A percentile compares a stretch with the other conserved stretches of the same genome.
Evolutionary conservation across 78 protist genomes (phyloP).

Genomic region (Dictyostelium capitatum): DNA sequence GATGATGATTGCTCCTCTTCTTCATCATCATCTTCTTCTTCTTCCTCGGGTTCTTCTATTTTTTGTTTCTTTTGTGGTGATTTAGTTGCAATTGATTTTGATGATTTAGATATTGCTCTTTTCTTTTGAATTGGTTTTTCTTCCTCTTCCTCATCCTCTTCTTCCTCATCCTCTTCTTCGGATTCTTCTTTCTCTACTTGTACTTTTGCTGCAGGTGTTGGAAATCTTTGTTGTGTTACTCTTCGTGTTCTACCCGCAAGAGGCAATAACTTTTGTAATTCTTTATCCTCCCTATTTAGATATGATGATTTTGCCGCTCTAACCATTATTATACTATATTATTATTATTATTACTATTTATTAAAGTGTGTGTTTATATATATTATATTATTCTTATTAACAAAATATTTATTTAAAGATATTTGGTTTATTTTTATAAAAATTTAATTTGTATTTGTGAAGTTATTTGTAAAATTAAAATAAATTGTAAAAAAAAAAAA

Average conservation of each 20-base stretch:
- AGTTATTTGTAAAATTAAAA: too few relatives aligned
- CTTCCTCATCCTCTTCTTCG: neutral
- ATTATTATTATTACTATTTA: neutral
- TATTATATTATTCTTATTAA: too few relatives aligned
- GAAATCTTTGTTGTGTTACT: neutral
- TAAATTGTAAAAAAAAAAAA: too few relatives aligned
- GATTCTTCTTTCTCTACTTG: neutral
- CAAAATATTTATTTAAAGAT: too few relatives aligned
- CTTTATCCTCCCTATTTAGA: neutral
- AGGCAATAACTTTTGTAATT: slow-evolving; percentile 2
- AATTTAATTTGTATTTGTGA: too few relatives aligned
- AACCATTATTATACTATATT: neutral
- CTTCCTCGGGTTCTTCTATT: neutral
- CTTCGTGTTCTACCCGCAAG: neutral
- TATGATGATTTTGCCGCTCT: neutral
- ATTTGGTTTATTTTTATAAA: too few relatives aligned
- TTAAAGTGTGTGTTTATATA: too few relatives aligned
- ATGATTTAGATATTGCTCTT: neutral
- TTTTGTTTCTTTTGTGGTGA: neutral
- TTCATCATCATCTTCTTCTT: neutral
- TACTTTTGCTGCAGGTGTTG: neutral
- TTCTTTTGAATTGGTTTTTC: neutral
- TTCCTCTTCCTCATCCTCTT: neutral
- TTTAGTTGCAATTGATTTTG: neutral
- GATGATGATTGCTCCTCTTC: neutral